These are phyloP conservation scores for Erysimum cheiri DNA, from an alignment of 441 rosid genomes.

Conservation along the genomic window DNA sequence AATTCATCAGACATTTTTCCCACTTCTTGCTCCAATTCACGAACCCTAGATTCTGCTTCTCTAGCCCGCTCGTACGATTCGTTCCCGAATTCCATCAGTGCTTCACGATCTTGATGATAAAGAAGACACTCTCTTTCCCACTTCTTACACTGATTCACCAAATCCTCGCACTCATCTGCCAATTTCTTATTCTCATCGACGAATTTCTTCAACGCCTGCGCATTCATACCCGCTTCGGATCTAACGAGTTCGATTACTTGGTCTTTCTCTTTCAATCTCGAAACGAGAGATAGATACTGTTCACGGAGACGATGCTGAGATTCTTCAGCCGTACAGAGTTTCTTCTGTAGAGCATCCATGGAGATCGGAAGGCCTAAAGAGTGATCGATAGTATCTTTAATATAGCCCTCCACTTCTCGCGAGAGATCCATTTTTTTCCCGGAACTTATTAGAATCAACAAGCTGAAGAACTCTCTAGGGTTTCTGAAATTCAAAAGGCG, in stretches of 20 bases:
- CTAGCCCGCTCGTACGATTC: constrained; percentile 72
- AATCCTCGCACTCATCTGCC: constrained; percentile 64
- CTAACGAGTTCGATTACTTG: constrained; percentile 56
- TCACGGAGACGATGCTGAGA: constrained; percentile 59
- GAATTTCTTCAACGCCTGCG: constrained; percentile 74
- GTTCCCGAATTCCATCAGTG: constrained; percentile 83
- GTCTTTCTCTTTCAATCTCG: constrained; percentile 58
- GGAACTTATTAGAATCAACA: too few species aligned
- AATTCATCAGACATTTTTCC: constrained; percentile 46
- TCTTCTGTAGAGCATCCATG: constrained; percentile 52
- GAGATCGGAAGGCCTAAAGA: constrained; percentile 70
- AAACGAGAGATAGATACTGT: constrained; percentile 50
- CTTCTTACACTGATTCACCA: constrained; percentile 68
- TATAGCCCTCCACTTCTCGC: constrained; percentile 54
- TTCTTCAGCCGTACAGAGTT: constrained; percentile 67
- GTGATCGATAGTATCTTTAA: constrained; percentile 64
- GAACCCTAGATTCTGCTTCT: constrained; percentile 63
- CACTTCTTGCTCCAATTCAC: constrained; percentile 59
- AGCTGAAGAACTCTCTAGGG: constrained; percentile 26
- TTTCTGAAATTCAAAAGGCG: background rate
- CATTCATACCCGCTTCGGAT: constrained; percentile 78
- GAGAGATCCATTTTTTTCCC: constrained; percentile 55
- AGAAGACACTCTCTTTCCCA: constrained; percentile 77
- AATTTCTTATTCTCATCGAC: constrained; percentile 79
- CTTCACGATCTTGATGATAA: constrained; percentile 77